Percentiles rank a stretch among this genome's conserved stretches.
phyloP scores from a whole-genome alignment of 1,139 yeast species.

The Zygotorulaspora mrakii region DNA sequence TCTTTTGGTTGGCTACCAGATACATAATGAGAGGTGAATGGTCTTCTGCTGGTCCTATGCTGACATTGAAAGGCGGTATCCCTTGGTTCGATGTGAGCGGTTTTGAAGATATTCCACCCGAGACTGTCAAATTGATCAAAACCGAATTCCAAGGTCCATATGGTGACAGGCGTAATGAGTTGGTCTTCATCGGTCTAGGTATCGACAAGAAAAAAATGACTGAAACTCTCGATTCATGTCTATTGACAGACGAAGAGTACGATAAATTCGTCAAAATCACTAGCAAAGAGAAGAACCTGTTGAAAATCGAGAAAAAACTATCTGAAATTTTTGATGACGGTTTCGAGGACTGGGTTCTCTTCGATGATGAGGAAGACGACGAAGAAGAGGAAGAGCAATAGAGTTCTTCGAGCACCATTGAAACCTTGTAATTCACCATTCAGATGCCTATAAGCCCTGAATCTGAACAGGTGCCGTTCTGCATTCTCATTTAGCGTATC shows the following conservation, averaged over 20 bases:
- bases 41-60: slow-evolving; percentile 47
- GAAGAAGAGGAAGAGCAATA: slow-evolving; percentile 4
- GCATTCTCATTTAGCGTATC: too few species aligned
- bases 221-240: slow-evolving; percentile 38
- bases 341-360: slow-evolving; percentile 35
- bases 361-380: slow-evolving; percentile 16
- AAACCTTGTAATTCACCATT: too few species aligned
- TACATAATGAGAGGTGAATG: slow-evolving; percentile 44
- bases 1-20: slow-evolving; percentile 48
- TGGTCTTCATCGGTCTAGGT: slow-evolving; percentile 45
- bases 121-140: slow-evolving; percentile 36
- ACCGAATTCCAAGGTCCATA: slow-evolving; percentile 41
- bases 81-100: slow-evolving; percentile 47
- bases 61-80: slow-evolving; percentile 44
- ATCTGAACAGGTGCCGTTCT: too few species aligned
- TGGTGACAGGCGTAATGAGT: slow-evolving; percentile 46
- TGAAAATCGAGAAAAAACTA: slow-evolving; percentile 37
- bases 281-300: slow-evolving; percentile 32
- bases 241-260: slow-evolving; percentile 41
- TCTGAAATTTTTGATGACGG: slow-evolving; percentile 41
- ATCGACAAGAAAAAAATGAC: slow-evolving; percentile 35
- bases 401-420: too few species aligned
- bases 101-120: slow-evolving; percentile 38
- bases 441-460: too few species aligned
- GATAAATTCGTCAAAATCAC: slow-evolving; percentile 34